These are phyloP conservation scores for Diplogelasinospora grovesii DNA, from an alignment of 495 filamentous ascomycete species.

Conservation along the genomic window DNA sequence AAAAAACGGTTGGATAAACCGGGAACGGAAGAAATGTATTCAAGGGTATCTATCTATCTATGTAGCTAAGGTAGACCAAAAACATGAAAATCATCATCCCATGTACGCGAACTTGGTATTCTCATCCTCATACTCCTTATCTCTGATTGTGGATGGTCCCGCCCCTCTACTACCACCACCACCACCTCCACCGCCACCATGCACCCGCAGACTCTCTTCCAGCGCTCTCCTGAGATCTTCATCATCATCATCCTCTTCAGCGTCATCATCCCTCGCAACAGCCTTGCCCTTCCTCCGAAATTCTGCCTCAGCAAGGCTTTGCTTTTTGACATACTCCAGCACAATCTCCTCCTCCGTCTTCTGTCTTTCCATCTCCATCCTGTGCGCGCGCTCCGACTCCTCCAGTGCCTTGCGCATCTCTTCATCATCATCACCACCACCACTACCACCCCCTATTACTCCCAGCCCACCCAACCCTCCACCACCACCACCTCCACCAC, in stretches of 20 bases:
- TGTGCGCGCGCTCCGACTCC: constrained; percentile 37
- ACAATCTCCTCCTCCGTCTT: constrained; percentile 65
- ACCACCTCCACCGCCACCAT: constrained; percentile 6
- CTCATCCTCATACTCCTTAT: no score
- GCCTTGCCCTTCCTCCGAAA: constrained; percentile 26
- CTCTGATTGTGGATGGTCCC: no score
- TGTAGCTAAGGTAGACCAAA: no score
- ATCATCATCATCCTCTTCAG: constrained; percentile 32
- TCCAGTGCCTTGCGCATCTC: constrained; percentile 38
- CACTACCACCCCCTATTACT: no score
- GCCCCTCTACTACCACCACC: no score
- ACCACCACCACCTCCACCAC: no score
- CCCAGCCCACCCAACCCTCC: constrained; percentile 10
- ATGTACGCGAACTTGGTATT: no score
- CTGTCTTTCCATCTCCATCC: constrained; percentile 33
- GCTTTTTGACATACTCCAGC: constrained; percentile 69
- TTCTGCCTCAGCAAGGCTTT: constrained; percentile 63
- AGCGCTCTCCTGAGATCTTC: constrained; percentile 41
- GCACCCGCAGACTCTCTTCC: constrained; percentile 40
- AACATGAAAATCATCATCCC: no score
- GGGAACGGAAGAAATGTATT: no score
- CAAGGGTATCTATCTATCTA: no score
- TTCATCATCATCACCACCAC: constrained; percentile 34
- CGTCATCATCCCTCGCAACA: constrained; percentile 8
- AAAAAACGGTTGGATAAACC: no score